Conservation (phyloP, 164 flowering plant species). For the Piper longum region DNA sequence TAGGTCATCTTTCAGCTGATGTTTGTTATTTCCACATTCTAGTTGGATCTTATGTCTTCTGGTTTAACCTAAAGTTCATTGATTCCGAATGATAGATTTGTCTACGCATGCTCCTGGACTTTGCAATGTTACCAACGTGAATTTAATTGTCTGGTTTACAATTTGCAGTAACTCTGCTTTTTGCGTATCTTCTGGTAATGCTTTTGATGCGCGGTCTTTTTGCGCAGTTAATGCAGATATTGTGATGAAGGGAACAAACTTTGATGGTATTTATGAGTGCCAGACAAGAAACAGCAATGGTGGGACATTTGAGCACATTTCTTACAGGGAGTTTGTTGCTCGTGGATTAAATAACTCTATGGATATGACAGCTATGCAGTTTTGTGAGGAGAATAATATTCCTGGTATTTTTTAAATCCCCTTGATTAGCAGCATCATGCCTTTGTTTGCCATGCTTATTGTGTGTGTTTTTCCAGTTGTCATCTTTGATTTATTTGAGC, state of each 20-base stretch:
- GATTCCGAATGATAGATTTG: too few relatives aligned
- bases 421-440: neutral
- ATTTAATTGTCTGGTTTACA: neutral
- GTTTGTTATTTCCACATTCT: too few relatives aligned
- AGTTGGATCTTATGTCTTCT: too few relatives aligned
- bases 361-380: constrained; percentile 71
- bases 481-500: constrained; percentile 68
- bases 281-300: constrained; percentile 41
- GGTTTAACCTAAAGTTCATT: too few relatives aligned
- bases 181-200: too few relatives aligned
- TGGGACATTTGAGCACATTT: constrained; percentile 49
- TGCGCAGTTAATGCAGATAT: constrained; percentile 74
- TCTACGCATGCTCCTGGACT: too few relatives aligned
- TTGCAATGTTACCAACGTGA: too few relatives aligned
- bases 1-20: too few relatives aligned
- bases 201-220: neutral
- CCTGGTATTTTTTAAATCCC: constrained; percentile 38
- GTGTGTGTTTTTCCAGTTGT: constrained; percentile 35
- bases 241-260: constrained; percentile 71
- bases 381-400: constrained; percentile 73
- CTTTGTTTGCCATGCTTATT: neutral
- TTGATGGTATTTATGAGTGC: constrained; percentile 60
- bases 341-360: constrained; percentile 42
- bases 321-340: constrained; percentile 61
- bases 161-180: neutral